Evolutionary conservation across 2,329 filamentous ascomycete genomes (phyloP).

Genomic region (Harringtonia aguacate): DNA sequence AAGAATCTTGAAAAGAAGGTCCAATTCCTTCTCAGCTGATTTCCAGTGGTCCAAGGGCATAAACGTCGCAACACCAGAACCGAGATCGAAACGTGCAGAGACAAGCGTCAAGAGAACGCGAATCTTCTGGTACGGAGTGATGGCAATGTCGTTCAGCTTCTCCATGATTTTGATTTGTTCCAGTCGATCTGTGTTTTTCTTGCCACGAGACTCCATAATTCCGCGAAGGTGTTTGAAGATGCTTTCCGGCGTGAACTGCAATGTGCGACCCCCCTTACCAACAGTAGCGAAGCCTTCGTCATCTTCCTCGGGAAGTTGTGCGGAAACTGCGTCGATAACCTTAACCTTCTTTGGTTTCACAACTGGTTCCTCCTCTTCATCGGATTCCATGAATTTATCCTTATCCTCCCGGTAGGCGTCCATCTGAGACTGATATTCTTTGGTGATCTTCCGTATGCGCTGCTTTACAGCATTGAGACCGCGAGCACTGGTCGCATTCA

Average conservation of each 20-base stretch:
- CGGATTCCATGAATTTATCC: conserved; percentile 77
- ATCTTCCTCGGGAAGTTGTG: conserved; percentile 44
- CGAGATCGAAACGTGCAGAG: conserved; percentile 89
- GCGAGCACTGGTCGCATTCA: conserved; percentile 92
- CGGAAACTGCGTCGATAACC: conserved; percentile 32
- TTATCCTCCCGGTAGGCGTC: conserved; percentile 79
- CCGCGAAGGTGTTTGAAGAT: conserved; percentile 93
- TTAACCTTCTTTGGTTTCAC: conserved; percentile 41
- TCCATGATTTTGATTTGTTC: conserved; percentile 98
- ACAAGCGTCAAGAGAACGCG: conserved; percentile 85
- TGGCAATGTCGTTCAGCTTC: conserved; percentile 81
- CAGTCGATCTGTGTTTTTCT: conserved; percentile 93
- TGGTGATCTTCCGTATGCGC: conserved; percentile 97
- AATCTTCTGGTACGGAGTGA: conserved; percentile 86
- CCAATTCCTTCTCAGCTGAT: conserved; percentile 78
- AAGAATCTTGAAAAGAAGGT: conserved; percentile 64
- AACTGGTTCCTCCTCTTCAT: conserved; percentile 59
- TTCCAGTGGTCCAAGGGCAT: conserved; percentile 99
- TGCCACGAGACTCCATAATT: conserved; percentile 91
- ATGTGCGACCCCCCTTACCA: conserved; percentile 75
- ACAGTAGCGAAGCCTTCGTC: conserved; percentile 86
- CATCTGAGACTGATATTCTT: conserved; percentile 81
- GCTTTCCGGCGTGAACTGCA: conserved; percentile 91
- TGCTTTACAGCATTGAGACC: conserved; percentile 96
- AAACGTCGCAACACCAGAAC: conserved; percentile 62